Evolutionary conservation across 495 filamentous ascomycete genomes (phyloP), one percentile per base, ranked within the genome.

Genomic region (Hypomontagnella monticulosa): DNA sequence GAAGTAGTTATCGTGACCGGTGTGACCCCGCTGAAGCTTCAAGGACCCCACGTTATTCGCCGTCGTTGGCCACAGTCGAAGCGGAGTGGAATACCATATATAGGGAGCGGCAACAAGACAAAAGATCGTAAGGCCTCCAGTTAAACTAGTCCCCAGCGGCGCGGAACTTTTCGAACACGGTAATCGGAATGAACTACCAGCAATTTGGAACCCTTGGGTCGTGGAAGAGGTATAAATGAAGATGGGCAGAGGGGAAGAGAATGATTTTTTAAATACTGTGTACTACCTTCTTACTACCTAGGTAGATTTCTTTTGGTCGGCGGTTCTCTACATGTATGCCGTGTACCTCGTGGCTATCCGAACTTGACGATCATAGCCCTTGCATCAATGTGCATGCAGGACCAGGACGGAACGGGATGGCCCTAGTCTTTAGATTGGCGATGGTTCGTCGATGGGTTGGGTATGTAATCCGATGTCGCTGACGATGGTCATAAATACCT

Each of bases 381-480:
- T 63, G 66, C 60, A 68, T 63, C 65, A 40, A 63, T 23, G 58
- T 68, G 54, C 58, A 69, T 63, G 56, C 49, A 61, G 54, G 41
- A 34, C 43, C 55, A 66, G 59, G 30, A 60, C 59, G 65, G 60
- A 63, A 60, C 66, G 60, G 65, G 59, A 63, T 68, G 59, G 38
- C 59, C 60, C 49, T 63, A 63, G 55, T 42, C 60, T 56, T 42
- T 20, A 55, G 66, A 63, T 69, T 69, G 54, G 50, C 60, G 55
- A 63, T 47, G 49, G 49, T 38, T 60, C 47, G 47, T 36, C 12
- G 48, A 48, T 63, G 54, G 65, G 59, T 58, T 63, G 60, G 54
- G 63, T 60, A 36, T 56, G 34, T 51, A 69, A 69, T 59, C 66
- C 66, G 66, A 63, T 69, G 59, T 69, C 66, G 66, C 66, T 63